Evolutionary conservation across 805 yeast genomes (phyloP).

Genomic region (Kuraishia capsulata): DNA sequence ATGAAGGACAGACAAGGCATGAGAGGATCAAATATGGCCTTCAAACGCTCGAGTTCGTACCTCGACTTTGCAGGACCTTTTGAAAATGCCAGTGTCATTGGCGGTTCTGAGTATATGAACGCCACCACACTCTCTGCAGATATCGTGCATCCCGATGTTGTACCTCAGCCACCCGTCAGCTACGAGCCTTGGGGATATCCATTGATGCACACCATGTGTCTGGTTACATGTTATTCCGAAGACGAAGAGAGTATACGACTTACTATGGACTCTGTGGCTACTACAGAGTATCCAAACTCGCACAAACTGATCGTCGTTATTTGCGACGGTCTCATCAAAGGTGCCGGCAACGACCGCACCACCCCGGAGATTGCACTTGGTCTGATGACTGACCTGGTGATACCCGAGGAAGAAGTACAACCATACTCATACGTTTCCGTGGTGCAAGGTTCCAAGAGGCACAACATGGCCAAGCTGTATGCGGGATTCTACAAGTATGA

Average conservation of each 20-base stretch:
- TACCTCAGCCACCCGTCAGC: slow-evolving; percentile 85
- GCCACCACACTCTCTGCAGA: slow-evolving; percentile 40
- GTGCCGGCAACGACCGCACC: slow-evolving; percentile 79
- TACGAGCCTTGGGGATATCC: slow-evolving; percentile 85
- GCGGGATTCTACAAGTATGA: slow-evolving; percentile 90
- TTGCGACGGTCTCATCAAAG: slow-evolving; percentile 93
- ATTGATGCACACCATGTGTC: slow-evolving; percentile 59
- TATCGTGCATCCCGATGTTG: slow-evolving; percentile 64
- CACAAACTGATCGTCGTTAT: slow-evolving; percentile 79
- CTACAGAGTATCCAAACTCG: slow-evolving; percentile 92
- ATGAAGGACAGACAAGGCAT: not conserved
- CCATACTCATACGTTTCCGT: slow-evolving; percentile 91
- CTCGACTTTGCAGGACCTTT: not conserved
- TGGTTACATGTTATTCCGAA: slow-evolving; percentile 94
- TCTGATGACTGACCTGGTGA: slow-evolving; percentile 76
- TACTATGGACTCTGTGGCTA: slow-evolving; percentile 87
- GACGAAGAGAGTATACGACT: slow-evolving; percentile 79
- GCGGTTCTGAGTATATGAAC: not conserved
- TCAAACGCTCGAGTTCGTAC: not conserved
- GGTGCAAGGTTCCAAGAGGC: slow-evolving; percentile 89
- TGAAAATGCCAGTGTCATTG: not conserved
- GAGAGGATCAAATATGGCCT: not conserved
- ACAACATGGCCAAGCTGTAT: slow-evolving; percentile 95
- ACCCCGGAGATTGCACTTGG: slow-evolving; percentile 87
- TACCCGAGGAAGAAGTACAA: slow-evolving; percentile 65